Conservation (phyloP, 306 rosid species). For the Trifolium fragiferum region DNA sequence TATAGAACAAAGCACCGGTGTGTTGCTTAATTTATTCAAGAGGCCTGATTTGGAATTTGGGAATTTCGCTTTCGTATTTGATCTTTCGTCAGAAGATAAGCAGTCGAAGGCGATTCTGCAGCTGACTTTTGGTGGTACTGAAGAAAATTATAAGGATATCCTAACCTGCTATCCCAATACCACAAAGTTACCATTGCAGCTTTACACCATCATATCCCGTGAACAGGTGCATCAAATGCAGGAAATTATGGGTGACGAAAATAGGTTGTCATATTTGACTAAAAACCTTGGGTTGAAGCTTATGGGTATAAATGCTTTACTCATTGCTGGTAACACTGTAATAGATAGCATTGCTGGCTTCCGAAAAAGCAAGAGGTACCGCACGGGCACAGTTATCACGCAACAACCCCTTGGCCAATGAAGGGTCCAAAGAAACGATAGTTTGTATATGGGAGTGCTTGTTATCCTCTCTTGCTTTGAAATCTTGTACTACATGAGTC, state of each 20-base stretch:
- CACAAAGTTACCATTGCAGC: conserved; percentile 55
- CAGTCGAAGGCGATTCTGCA: conserved; percentile 73
- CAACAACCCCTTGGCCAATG: not conserved
- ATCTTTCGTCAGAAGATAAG: conserved; percentile 58
- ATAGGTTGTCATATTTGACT: conserved; percentile 52
- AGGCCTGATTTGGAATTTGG: conserved; percentile 68
- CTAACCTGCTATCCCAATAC: conserved; percentile 47
- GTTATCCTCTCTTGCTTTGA: not conserved
- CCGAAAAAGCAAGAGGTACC: conserved; percentile 69
- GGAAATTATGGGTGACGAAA: conserved; percentile 55
- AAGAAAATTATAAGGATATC: conserved; percentile 47
- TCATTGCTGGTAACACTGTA: conserved; percentile 47
- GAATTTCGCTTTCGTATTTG: conserved; percentile 64
- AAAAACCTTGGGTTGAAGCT: conserved; percentile 73
- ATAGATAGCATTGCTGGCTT: conserved; percentile 56
- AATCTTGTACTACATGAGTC: not conserved
- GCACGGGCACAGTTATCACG: conserved; percentile 39
- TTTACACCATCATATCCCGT: conserved; percentile 67
- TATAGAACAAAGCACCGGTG: conserved; percentile 53
- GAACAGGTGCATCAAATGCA: conserved; percentile 69
- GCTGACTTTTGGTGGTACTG: conserved; percentile 52
- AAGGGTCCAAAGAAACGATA: not conserved
- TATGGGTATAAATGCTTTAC: conserved; percentile 68
- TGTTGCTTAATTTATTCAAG: conserved; percentile 68
- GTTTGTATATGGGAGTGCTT: not conserved